phyloP scores from a whole-genome alignment of 306 rosid species.

The Inga leiocalycina region DNA sequence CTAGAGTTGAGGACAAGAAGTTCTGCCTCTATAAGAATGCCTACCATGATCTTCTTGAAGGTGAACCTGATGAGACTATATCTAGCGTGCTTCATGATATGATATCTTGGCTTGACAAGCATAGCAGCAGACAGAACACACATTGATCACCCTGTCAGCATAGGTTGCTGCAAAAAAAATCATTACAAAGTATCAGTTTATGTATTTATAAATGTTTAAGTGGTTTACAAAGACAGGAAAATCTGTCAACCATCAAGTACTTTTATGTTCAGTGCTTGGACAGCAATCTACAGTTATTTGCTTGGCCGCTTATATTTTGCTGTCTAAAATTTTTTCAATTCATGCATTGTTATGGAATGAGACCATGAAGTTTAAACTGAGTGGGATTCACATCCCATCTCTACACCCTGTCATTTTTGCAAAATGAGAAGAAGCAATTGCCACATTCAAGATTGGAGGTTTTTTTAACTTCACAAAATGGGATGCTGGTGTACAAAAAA shows the following conservation, averaged over 20 bases:
- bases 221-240: not conserved
- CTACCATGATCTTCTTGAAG: slow-evolving; percentile 48
- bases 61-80: slow-evolving; percentile 56
- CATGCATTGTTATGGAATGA: not conserved
- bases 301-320: slow-evolving; percentile 3
- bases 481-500: not conserved
- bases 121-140: slow-evolving; percentile 41
- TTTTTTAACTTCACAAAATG: not conserved
- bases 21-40: slow-evolving; percentile 55
- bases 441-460: not conserved
- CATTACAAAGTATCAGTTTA: slow-evolving; percentile 5
- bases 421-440: not conserved
- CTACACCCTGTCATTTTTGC: not conserved
- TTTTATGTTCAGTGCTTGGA: slow-evolving; percentile 12
- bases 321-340: not conserved
- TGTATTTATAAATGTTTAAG: not conserved
- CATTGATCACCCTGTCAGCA: slow-evolving; percentile 27
- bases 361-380: not conserved
- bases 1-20: slow-evolving; percentile 51
- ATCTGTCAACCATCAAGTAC: not conserved
- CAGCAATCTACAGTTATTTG: slow-evolving; percentile 26
- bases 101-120: slow-evolving; percentile 47
- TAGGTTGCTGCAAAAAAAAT: slow-evolving; percentile 11
- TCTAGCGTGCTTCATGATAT: slow-evolving; percentile 51
- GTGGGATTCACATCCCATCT: not conserved